Percentiles rank a stretch among this genome's conserved stretches.
These are phyloP conservation scores for Coccinonectria pachysandricola DNA, from an alignment of 2,329 filamentous ascomycete genomes.

Conservation along the genomic window DNA sequence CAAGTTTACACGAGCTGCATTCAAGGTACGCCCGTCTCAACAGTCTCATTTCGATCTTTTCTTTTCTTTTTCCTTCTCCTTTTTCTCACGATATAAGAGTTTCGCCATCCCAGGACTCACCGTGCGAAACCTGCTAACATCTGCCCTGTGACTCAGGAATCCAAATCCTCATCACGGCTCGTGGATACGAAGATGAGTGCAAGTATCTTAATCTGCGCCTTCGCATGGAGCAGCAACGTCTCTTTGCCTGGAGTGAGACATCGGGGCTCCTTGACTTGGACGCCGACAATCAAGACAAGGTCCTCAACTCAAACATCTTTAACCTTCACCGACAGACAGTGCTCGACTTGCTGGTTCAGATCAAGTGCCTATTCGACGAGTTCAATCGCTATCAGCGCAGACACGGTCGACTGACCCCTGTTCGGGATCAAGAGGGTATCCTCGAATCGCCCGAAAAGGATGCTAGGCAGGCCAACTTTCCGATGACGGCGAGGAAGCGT, in stretches of 20 bases:
- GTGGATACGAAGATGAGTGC: constrained; percentile 36
- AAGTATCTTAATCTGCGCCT: constrained; percentile 37
- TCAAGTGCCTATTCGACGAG: constrained; percentile 36
- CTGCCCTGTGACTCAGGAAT: constrained; percentile 23
- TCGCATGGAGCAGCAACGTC: constrained; percentile 39
- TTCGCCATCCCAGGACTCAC: too few relatives aligned
- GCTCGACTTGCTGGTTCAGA: constrained; percentile 37
- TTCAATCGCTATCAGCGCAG: constrained; percentile 32
- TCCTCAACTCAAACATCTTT: constrained; percentile 37
- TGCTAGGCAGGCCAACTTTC: constrained; percentile 34
- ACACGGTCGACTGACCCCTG: constrained; percentile 26
- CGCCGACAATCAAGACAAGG: constrained; percentile 27
- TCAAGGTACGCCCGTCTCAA: constrained; percentile 24
- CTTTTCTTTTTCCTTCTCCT: too few relatives aligned
- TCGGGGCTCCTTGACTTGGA: constrained; percentile 37
- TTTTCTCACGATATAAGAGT: too few relatives aligned
- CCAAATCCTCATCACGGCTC: constrained; percentile 37
- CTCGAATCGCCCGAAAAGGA: constrained; percentile 32
- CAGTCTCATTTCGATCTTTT: too few relatives aligned
- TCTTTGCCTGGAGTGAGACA: constrained; percentile 40
- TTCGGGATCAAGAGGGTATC: constrained; percentile 24
- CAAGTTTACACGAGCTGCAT: constrained; percentile 38
- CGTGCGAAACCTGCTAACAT: too few relatives aligned
- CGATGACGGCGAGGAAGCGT: constrained; percentile 29
- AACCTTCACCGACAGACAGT: constrained; percentile 37